A percentile compares a stretch with the other conserved stretches of the same genome.
Evolutionary conservation across 768 basidiomycete genomes (phyloP).

Genomic region (Mycena floridula): DNA sequence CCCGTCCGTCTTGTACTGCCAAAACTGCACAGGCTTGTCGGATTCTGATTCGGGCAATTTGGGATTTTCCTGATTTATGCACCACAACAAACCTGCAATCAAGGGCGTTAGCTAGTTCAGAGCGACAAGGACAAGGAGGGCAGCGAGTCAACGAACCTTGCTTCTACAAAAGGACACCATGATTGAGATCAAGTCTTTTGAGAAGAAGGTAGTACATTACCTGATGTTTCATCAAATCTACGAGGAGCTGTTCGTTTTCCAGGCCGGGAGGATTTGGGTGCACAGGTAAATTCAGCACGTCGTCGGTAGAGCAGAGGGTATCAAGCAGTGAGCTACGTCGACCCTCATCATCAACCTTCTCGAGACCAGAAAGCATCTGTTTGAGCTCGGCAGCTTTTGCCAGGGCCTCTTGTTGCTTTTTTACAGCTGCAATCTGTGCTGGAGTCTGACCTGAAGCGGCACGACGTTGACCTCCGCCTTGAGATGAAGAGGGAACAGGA

Average conservation of each 20-base stretch:
- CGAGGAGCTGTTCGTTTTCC: conserved; percentile 55
- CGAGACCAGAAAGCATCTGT: conserved; percentile 57
- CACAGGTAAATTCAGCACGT: conserved; percentile 64
- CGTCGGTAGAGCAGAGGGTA: conserved; percentile 57
- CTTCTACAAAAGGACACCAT: conserved; percentile 33
- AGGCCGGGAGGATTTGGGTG: conserved; percentile 71
- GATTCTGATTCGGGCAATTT: conserved; percentile 55
- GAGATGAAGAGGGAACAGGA: no score
- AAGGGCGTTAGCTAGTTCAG: no score
- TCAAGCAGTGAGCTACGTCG: conserved; percentile 69
- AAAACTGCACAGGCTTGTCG: conserved; percentile 84
- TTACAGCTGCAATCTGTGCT: conserved; percentile 34
- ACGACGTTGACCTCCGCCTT: not conserved
- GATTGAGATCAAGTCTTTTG: not conserved
- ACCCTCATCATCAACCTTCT: conserved; percentile 74
- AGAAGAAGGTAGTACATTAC: conserved; percentile 25
- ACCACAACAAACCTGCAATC: conserved; percentile 85
- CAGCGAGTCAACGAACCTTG: no score
- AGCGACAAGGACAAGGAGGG: no score
- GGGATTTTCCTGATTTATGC: conserved; percentile 76
- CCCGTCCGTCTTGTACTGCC: conserved; percentile 61
- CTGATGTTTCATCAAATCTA: conserved; percentile 81
- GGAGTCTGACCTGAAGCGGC: conserved; percentile 14
- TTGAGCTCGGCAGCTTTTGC: conserved; percentile 62
- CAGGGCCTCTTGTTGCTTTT: conserved; percentile 45